Percentiles rank a stretch among this genome's conserved stretches.
Conservation (phyloP, 371 early-diverging fungal genomes). For the Blakeslea trispora region DNA sequence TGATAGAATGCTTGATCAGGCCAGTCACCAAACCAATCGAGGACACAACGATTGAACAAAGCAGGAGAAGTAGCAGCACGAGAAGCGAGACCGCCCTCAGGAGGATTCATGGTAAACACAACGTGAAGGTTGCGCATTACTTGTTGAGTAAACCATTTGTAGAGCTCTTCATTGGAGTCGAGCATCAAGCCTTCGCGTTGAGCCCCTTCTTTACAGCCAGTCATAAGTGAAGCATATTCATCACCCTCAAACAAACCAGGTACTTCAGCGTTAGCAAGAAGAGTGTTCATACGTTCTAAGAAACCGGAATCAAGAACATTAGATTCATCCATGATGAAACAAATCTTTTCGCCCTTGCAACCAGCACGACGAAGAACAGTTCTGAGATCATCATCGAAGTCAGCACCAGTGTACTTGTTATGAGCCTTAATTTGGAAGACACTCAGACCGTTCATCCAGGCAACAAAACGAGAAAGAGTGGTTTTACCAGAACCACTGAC, state of each 20-base stretch:
- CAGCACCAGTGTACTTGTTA: constrained; percentile 93
- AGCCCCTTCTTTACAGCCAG: constrained; percentile 93
- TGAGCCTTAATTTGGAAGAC: constrained; percentile 97
- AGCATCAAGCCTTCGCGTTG: constrained; percentile 92
- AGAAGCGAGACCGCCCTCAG: constrained; percentile 90
- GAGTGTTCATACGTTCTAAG: constrained; percentile 98
- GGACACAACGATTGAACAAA: constrained; percentile 98
- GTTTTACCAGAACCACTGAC: constrained; percentile 97
- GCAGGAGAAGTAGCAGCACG: constrained; percentile 98
- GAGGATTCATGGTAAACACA: constrained; percentile 99
- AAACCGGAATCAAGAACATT: constrained; percentile 96
- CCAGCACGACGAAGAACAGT: constrained; percentile 90
- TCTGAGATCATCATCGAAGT: constrained; percentile 98
- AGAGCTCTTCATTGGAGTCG: constrained; percentile 94
- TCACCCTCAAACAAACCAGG: constrained; percentile 99
- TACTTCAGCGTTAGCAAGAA: constrained; percentile 97
- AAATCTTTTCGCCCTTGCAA: constrained; percentile 97
- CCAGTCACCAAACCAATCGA: constrained; percentile 99
- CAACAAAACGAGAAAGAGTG: constrained; percentile 95
- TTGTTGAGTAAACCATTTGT: constrained; percentile 97
- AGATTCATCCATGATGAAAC: constrained; percentile 98
- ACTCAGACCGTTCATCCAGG: constrained; percentile 98
- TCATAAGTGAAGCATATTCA: constrained; percentile 94
- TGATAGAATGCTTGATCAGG: constrained; percentile 97
- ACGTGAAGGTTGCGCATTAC: constrained; percentile 97